A percentile compares a stretch with the other conserved stretches of the same genome.
Evolutionary conservation across 2,329 filamentous ascomycete genomes (phyloP).

Genomic region (Venturia effusa): DNA sequence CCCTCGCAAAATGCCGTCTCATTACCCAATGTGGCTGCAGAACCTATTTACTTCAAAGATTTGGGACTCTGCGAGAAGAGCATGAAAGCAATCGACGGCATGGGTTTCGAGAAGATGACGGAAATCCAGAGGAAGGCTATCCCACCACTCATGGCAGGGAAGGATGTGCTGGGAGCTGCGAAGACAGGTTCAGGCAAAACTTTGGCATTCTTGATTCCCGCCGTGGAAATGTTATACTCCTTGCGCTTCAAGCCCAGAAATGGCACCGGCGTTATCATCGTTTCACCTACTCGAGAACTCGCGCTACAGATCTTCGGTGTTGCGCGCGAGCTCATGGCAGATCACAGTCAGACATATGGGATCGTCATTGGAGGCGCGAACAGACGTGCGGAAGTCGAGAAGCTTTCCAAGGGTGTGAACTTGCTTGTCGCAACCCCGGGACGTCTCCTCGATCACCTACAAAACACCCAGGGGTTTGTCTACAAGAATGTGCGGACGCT

Average conservation of each 20-base stretch:
- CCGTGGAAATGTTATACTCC: constrained; percentile 82
- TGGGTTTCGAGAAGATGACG: constrained; percentile 94
- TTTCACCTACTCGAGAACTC: constrained; percentile 86
- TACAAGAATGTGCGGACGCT: constrained; percentile 91
- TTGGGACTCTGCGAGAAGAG: constrained; percentile 81
- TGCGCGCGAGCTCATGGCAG: constrained; percentile 80
- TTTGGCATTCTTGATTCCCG: constrained; percentile 84
- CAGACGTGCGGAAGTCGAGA: constrained; percentile 79
- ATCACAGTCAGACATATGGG: constrained; percentile 90
- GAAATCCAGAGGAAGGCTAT: constrained; percentile 85
- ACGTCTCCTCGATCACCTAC: constrained; percentile 82
- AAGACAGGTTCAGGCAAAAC: constrained; percentile 98
- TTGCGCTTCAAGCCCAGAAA: constrained; percentile 92
- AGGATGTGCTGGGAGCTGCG: constrained; percentile 86
- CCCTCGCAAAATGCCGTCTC: constrained; percentile 45
- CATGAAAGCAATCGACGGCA: constrained; percentile 75
- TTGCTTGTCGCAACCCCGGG: constrained; percentile 90
- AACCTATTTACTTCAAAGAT: constrained; percentile 65
- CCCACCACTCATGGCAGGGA: constrained; percentile 76
- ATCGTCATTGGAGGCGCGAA: constrained; percentile 96
- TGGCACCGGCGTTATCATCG: constrained; percentile 80
- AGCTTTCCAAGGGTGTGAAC: constrained; percentile 89
- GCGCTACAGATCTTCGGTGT: constrained; percentile 95
- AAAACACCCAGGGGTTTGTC: constrained; percentile 78
- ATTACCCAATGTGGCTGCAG: constrained; percentile 47